Evolutionary conservation across 768 basidiomycete genomes (phyloP).

Genomic region (Russula abietina): DNA sequence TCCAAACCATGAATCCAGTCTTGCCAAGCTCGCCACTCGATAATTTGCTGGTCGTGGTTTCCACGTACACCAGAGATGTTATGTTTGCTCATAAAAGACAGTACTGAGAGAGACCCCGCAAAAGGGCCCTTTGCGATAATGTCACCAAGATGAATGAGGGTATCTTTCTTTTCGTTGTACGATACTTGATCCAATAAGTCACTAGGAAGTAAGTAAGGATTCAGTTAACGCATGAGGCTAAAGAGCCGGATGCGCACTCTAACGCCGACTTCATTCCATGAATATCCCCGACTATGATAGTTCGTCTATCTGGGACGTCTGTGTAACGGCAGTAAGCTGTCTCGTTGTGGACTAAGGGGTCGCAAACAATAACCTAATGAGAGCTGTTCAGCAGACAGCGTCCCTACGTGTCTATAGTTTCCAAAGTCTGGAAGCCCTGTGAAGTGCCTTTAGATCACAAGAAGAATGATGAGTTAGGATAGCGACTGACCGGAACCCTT

Average conservation of each 20-base stretch:
- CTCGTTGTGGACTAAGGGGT: not conserved
- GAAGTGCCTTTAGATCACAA: not conserved
- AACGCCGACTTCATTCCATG: slow-evolving; percentile 75
- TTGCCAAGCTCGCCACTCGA: slow-evolving; percentile 88
- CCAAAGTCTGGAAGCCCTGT: slow-evolving; percentile 53
- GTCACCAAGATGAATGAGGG: slow-evolving; percentile 80
- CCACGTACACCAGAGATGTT: slow-evolving; percentile 80
- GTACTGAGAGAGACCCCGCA: slow-evolving; percentile 52
- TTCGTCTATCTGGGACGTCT: slow-evolving; percentile 51
- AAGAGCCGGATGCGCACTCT: slow-evolving; percentile 40
- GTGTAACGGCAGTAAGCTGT: not conserved
- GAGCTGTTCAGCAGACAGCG: slow-evolving; percentile 44
- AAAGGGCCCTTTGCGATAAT: slow-evolving; percentile 64
- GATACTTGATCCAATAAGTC: slow-evolving; percentile 54
- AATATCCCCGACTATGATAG: slow-evolving; percentile 81
- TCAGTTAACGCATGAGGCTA: not conserved
- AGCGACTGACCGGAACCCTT: not conserved
- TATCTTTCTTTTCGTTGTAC: slow-evolving; percentile 57
- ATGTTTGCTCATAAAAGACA: slow-evolving; percentile 57
- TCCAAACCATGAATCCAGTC: slow-evolving; percentile 58
- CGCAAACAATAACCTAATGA: slow-evolving; percentile 47
- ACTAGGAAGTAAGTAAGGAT: slow-evolving; percentile 34
- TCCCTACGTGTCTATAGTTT: slow-evolving; percentile 39
- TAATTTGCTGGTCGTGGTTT: slow-evolving; percentile 87
- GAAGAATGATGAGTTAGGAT: not conserved